Conservation (phyloP, 495 filamentous ascomycete genomes). For the Corynascus novoguineensis region DNA sequence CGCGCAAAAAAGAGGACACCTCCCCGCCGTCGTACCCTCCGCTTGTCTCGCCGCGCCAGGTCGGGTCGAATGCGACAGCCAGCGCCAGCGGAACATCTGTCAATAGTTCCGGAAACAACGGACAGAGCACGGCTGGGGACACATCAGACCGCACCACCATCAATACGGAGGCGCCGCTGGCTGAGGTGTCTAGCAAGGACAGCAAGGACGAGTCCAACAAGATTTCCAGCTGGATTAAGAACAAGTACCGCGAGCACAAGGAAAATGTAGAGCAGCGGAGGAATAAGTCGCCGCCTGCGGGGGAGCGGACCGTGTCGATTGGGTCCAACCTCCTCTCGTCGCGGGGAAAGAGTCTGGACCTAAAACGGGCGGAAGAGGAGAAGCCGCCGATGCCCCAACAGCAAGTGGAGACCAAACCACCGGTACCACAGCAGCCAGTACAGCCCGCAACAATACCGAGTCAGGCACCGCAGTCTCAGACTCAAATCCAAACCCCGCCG, state of each 20-base stretch:
- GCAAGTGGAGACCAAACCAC: background rate
- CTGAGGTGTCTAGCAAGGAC: conserved; percentile 43
- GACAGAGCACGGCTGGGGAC: conserved; percentile 53
- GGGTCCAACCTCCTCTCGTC: conserved; percentile 25
- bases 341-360: conserved; percentile 41
- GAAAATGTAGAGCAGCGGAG: conserved; percentile 58
- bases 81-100: conserved; percentile 65
- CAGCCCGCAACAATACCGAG: background rate
- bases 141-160: conserved; percentile 37
- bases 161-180: conserved; percentile 35
- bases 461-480: background rate
- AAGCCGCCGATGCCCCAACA: conserved; percentile 22
- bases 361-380: conserved; percentile 33
- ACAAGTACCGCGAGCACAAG: conserved; percentile 73
- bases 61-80: conserved; percentile 58
- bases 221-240: conserved; percentile 77
- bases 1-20: conserved; percentile 53
- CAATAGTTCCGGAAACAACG: conserved; percentile 50
- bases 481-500: background rate
- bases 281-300: conserved; percentile 41
- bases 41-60: conserved; percentile 44
- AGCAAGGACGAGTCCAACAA: conserved; percentile 56
- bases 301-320: conserved; percentile 26
- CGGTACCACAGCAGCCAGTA: background rate
- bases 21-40: conserved; percentile 25